phyloP scores from a whole-genome alignment of 176 grass and related monocot species.

The Aegilops umbellulata region DNA sequence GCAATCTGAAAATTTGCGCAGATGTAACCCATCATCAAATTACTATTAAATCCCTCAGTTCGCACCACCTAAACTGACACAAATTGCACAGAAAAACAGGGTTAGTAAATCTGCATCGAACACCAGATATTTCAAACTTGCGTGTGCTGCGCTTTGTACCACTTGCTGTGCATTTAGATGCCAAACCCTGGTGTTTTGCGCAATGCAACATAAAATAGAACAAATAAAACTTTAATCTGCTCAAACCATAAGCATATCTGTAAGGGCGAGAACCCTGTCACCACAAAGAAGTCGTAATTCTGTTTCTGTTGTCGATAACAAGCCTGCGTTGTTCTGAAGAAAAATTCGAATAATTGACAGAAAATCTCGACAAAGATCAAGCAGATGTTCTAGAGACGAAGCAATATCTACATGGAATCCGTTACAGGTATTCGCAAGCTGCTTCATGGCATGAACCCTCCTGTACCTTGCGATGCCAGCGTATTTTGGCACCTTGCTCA shows the following conservation, averaged over 20 bases:
- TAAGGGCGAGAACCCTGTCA: background rate
- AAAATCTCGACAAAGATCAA: background rate
- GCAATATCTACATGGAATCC: constrained; percentile 40
- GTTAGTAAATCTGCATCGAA: too few species aligned
- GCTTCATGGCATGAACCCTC: constrained; percentile 11
- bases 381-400: constrained; percentile 11
- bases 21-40: too few species aligned
- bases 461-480: background rate
- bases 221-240: background rate
- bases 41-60: too few species aligned
- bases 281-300: background rate
- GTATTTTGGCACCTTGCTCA: background rate
- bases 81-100: too few species aligned
- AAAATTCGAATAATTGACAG: constrained; percentile 13
- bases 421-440: constrained; percentile 22
- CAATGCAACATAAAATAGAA: background rate
- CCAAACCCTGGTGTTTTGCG: too few species aligned
- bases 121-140: too few species aligned
- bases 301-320: background rate
- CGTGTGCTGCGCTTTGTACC: too few species aligned
- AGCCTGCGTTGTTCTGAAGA: background rate
- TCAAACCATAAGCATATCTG: background rate
- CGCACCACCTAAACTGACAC: too few species aligned
- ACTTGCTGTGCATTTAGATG: too few species aligned
- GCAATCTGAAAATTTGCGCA: too few species aligned